Conservation (phyloP, 2,329 filamentous ascomycete species). For the Calycina herbarum region DNA sequence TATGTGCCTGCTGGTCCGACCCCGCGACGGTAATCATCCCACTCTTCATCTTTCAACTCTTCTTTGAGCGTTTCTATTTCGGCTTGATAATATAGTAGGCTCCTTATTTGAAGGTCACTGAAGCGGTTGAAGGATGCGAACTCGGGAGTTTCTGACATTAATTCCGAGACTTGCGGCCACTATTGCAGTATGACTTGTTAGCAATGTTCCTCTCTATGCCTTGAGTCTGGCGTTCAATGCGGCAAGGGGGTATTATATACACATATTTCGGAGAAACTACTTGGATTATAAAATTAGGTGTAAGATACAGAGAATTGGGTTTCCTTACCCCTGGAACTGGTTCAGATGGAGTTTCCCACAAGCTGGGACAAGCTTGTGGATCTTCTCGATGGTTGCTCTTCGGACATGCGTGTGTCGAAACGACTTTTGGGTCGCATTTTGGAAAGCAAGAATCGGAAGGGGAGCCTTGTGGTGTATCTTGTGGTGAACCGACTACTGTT, state of each 20-base stretch:
- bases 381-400: background rate
- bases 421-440: too few relatives aligned
- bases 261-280: too few relatives aligned
- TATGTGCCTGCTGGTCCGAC: background rate
- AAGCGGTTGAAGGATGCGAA: slow-evolving; percentile 16
- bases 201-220: too few relatives aligned
- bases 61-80: slow-evolving; percentile 10
- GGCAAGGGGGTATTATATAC: too few relatives aligned
- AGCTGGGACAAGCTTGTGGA: background rate
- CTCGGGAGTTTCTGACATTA: slow-evolving; percentile 18
- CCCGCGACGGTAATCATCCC: slow-evolving; percentile 7
- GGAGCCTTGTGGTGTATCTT: background rate
- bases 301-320: background rate
- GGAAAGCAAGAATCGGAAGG: background rate
- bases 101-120: slow-evolving; percentile 18
- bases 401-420: background rate
- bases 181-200: background rate
- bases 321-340: background rate
- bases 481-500: background rate
- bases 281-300: too few relatives aligned
- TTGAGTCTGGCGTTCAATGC: too few relatives aligned
- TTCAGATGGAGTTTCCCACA: background rate
- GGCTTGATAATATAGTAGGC: slow-evolving; percentile 19
- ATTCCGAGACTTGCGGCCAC: slow-evolving; percentile 15
- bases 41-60: slow-evolving; percentile 10